Conservation (phyloP, 805 yeast genomes). For the Wickerhamomyces mucosus region DNA sequence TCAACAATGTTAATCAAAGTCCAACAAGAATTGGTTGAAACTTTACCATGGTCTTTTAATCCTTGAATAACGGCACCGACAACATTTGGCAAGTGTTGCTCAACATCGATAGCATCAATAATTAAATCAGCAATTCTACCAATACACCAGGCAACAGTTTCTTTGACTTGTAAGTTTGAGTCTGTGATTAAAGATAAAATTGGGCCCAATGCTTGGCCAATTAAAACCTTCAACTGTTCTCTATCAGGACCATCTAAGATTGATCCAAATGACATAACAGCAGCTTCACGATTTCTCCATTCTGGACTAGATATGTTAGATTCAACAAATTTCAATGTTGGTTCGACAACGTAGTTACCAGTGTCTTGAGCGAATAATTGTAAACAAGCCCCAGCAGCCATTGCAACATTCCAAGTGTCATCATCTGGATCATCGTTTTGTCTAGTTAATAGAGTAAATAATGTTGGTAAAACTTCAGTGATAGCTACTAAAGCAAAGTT, state of each 20-base stretch:
- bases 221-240: slow-evolving; percentile 53
- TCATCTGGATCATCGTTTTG: slow-evolving; percentile 92
- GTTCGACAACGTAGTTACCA: slow-evolving; percentile 77
- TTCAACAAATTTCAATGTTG: slow-evolving; percentile 78
- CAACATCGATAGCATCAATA: slow-evolving; percentile 62
- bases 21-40: slow-evolving; percentile 97
- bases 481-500: slow-evolving; percentile 83
- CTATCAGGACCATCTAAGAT: slow-evolving; percentile 90
- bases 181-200: slow-evolving; percentile 69
- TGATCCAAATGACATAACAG: slow-evolving; percentile 98
- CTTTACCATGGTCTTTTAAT: slow-evolving; percentile 85
- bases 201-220: slow-evolving; percentile 77
- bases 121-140: slow-evolving; percentile 91
- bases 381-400: slow-evolving; percentile 98
- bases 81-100: slow-evolving; percentile 57
- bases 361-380: slow-evolving; percentile 90
- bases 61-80: slow-evolving; percentile 70
- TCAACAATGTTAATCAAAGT: slow-evolving; percentile 86
- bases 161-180: slow-evolving; percentile 75
- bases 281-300: slow-evolving; percentile 94
- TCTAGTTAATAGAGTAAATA: slow-evolving; percentile 68
- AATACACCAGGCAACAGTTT: slow-evolving; percentile 97
- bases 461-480: slow-evolving; percentile 78
- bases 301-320: slow-evolving; percentile 46
- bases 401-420: slow-evolving; percentile 95